Percentiles rank a stretch among this genome's conserved stretches.
These are phyloP conservation scores for Ampelocalamus luodianensis DNA, from an alignment of 176 grass and related monocot species.

Conservation along the genomic window DNA sequence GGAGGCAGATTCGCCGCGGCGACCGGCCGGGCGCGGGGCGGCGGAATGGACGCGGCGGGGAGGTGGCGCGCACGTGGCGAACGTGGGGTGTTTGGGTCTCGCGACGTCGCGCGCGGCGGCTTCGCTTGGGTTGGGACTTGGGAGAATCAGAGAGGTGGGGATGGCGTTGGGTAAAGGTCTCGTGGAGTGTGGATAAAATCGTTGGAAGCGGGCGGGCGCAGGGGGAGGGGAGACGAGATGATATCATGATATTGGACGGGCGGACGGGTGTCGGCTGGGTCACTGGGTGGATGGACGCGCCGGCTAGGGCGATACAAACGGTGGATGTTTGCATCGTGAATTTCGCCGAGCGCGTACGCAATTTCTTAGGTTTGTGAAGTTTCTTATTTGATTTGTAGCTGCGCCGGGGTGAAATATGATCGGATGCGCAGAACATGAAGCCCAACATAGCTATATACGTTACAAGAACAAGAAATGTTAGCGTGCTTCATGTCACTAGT, in stretches of 20 bases:
- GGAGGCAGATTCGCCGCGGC: background rate
- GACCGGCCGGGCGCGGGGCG: background rate
- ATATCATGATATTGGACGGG: background rate
- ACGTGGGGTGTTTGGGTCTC: slow-evolving; percentile 8
- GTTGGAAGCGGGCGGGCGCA: background rate
- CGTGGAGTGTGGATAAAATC: slow-evolving; percentile 36
- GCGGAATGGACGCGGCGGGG: background rate
- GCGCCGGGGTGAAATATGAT: no score
- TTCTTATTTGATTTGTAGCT: background rate
- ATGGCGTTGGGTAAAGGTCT: background rate
- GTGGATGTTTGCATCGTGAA: background rate
- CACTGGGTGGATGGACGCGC: background rate
- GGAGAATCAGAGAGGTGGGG: slow-evolving; percentile 21
- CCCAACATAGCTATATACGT: no score
- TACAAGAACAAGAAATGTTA: background rate
- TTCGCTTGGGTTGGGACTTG: background rate
- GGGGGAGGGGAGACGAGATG: no score
- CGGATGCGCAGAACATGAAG: no score
- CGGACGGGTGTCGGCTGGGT: background rate
- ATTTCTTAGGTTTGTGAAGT: no score
- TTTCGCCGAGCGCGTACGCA: no score
- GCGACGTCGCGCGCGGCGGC: no score
- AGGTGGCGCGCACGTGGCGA: slow-evolving; percentile 54
- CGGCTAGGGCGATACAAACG: background rate
- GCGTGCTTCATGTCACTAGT: background rate